phyloP scores from a whole-genome alignment of 345 rosid genomes.

The Ailanthus altissimus region DNA sequence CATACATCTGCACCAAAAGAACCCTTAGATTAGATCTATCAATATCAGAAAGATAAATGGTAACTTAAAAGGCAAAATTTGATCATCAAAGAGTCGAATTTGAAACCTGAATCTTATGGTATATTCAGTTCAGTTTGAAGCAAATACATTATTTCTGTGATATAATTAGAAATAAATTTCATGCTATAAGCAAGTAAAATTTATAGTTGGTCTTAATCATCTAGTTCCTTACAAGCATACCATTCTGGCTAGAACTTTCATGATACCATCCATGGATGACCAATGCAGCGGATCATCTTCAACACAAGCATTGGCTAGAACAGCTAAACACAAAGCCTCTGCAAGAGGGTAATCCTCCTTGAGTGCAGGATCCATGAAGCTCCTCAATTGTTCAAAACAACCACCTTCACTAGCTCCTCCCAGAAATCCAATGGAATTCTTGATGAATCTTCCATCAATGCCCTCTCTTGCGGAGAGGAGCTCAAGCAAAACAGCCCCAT shows the following conservation, averaged over 20 bases:
- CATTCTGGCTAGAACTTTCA: constrained; percentile 58
- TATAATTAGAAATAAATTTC: background rate
- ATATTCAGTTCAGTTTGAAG: background rate
- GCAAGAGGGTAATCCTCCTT: constrained; percentile 49
- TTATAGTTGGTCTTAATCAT: background rate
- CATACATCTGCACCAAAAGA: too few species aligned
- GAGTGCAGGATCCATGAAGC: constrained; percentile 54
- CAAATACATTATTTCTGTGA: background rate
- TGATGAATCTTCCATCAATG: constrained; percentile 29
- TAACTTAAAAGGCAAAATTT: background rate
- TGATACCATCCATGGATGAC: constrained; percentile 55
- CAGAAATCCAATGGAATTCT: constrained; percentile 45
- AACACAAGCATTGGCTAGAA: constrained; percentile 60
- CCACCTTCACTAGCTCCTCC: constrained; percentile 48
- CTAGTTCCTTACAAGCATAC: constrained; percentile 17
- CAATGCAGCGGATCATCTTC: constrained; percentile 57
- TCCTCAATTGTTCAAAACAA: constrained; percentile 56
- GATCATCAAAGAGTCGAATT: too few species aligned
- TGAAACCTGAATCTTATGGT: background rate
- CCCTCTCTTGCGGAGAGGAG: constrained; percentile 48
- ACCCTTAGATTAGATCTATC: background rate
- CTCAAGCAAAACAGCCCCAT: constrained; percentile 56
- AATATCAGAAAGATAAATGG: too few species aligned
- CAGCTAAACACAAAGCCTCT: constrained; percentile 55
- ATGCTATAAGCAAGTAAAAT: background rate